A percentile compares a stretch with the other conserved stretches of the same genome.
These are phyloP conservation scores for Globisporangium barbulae DNA, from an alignment of 352 stramenopile genomes.

Conservation along the genomic window DNA sequence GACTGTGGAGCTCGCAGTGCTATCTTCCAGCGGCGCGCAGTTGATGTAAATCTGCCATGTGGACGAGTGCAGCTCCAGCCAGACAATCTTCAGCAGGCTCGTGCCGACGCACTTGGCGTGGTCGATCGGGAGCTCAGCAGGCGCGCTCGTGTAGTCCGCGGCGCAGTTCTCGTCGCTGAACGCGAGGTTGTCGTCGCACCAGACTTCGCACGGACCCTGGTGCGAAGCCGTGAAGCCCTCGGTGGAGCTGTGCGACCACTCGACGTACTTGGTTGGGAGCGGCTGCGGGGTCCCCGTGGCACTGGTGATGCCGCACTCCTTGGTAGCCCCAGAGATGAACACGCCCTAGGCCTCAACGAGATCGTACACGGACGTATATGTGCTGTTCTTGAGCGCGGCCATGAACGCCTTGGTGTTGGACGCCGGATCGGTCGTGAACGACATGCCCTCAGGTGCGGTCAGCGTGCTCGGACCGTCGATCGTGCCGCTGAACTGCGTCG, in stretches of 20 bases:
- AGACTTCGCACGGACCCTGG: conserved; percentile 47
- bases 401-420: conserved; percentile 25
- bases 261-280: conserved; percentile 28
- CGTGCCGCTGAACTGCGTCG: conserved; percentile 15
- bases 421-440: conserved; percentile 14
- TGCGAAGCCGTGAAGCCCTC: conserved; percentile 31
- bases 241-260: conserved; percentile 29
- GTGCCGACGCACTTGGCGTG: conserved; percentile 34
- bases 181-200: conserved; percentile 42
- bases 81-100: conserved; percentile 36
- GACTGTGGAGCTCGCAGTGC: conserved; percentile 7
- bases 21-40: conserved; percentile 16
- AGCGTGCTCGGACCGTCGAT: conserved; percentile 11
- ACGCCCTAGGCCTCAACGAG: conserved; percentile 15
- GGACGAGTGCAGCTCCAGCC: conserved; percentile 34
- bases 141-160: conserved; percentile 28
- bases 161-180: conserved; percentile 55
- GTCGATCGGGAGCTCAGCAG: conserved; percentile 40
- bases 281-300: conserved; percentile 27
- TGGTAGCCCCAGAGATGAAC: conserved; percentile 2
- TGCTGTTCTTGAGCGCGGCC: conserved; percentile 20
- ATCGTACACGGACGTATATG: conserved; percentile 19
- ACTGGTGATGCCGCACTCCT: conserved; percentile 27
- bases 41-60: conserved; percentile 32
- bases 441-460: conserved; percentile 10